Evolutionary conservation across 352 stramenopile genomes (phyloP).

Genomic region (Phytophthora quininea): DNA sequence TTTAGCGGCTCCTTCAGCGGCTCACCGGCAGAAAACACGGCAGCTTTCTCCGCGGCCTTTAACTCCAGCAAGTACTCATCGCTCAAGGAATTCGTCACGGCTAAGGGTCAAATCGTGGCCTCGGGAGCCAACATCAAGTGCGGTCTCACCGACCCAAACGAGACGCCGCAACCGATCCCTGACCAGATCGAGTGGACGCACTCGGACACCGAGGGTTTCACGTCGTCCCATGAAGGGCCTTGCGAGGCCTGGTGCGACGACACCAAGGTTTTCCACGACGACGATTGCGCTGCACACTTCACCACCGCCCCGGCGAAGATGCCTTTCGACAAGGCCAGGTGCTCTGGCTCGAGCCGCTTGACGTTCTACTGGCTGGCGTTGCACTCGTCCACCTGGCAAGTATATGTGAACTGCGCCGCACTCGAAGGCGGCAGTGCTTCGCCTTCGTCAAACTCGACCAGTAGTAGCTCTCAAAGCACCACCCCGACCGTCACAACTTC

Average conservation of each 20-base stretch:
- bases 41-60: slow-evolving; percentile 23
- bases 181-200: slow-evolving; percentile 44
- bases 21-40: slow-evolving; percentile 24
- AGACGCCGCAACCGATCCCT: slow-evolving; percentile 31
- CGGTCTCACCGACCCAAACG: slow-evolving; percentile 32
- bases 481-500: slow-evolving; percentile 19
- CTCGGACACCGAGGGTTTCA: slow-evolving; percentile 36
- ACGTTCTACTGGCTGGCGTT: slow-evolving; percentile 43
- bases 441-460: slow-evolving; percentile 23
- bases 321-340: slow-evolving; percentile 30
- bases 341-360: slow-evolving; percentile 26
- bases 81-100: slow-evolving; percentile 30
- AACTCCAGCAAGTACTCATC: slow-evolving; percentile 28
- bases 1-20: slow-evolving; percentile 33
- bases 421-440: slow-evolving; percentile 25
- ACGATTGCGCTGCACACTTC: slow-evolving; percentile 36
- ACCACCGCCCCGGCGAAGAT: slow-evolving; percentile 33
- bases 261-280: slow-evolving; percentile 38
- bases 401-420: slow-evolving; percentile 35
- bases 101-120: slow-evolving; percentile 16
- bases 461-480: slow-evolving; percentile 10
- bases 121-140: slow-evolving; percentile 28
- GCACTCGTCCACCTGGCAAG: slow-evolving; percentile 39
- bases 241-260: slow-evolving; percentile 52
- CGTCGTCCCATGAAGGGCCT: slow-evolving; percentile 36